Percentiles rank a stretch among this genome's conserved stretches.
Evolutionary conservation across 768 basidiomycete species (phyloP).

Genomic region (Pulveroboletus sp.): DNA sequence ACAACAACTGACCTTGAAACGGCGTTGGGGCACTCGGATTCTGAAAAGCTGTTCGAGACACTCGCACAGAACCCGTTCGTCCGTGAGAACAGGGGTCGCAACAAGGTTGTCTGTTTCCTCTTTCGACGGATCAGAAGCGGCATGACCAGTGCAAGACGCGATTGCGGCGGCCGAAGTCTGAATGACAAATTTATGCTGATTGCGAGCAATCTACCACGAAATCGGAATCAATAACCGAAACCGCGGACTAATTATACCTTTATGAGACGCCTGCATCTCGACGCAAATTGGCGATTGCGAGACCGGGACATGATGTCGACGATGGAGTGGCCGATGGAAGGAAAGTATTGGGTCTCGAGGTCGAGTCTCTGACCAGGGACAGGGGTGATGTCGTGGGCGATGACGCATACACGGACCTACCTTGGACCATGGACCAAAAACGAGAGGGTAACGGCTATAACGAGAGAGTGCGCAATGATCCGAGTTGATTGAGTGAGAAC

Average conservation of each 20-base stretch:
- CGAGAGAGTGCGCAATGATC: conserved; percentile 10
- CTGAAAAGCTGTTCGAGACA: conserved; percentile 45
- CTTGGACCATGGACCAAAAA: conserved; percentile 67
- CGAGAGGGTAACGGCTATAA: conserved; percentile 67
- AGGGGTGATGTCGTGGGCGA: not conserved
- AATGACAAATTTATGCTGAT: conserved; percentile 25
- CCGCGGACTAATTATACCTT: conserved; percentile 38
- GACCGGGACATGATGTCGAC: conserved; percentile 52
- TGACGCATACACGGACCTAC: conserved; percentile 35
- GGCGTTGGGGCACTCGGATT: conserved; percentile 37
- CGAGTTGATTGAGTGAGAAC: conserved; percentile 13
- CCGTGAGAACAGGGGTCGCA: conserved; percentile 20
- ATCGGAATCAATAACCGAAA: conserved; percentile 12
- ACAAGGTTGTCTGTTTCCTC: conserved; percentile 9
- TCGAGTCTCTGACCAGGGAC: conserved; percentile 53
- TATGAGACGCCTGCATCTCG: conserved; percentile 40
- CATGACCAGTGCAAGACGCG: conserved; percentile 17
- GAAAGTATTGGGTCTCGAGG: conserved; percentile 46
- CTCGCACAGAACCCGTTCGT: conserved; percentile 38
- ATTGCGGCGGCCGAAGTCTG: conserved; percentile 27
- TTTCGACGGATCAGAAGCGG: conserved; percentile 7
- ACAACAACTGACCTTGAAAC: conserved; percentile 43
- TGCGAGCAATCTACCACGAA: conserved; percentile 20
- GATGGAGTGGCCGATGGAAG: conserved; percentile 48
- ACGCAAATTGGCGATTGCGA: conserved; percentile 42